Percentiles rank a stretch among this genome's conserved stretches.
Conservation (phyloP, 192 early-diverging fungal species). For the Coemansia sp. region DNA sequence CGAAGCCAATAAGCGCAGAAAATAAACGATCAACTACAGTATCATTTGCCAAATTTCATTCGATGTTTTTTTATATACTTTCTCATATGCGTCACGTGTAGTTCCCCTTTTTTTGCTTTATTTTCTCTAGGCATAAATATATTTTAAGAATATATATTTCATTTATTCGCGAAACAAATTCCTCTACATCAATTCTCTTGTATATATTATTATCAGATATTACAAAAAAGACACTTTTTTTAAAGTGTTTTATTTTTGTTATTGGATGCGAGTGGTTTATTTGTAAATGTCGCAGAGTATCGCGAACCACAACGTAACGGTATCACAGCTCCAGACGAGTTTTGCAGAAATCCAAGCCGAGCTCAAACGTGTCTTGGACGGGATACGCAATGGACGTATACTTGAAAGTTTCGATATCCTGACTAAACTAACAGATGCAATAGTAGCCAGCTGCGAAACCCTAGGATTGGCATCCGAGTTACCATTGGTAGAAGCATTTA, state of each 20-base stretch:
- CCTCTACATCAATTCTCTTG: no score
- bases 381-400: conserved; percentile 61
- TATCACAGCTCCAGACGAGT: conserved; percentile 45
- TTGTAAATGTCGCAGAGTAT: conserved; percentile 8
- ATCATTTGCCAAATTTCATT: background rate
- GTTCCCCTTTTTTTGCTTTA: no score
- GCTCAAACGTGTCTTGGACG: conserved; percentile 65
- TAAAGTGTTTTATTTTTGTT: background rate
- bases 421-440: conserved; percentile 62
- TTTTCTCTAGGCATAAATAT: no score
- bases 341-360: conserved; percentile 62
- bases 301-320: conserved; percentile 16
- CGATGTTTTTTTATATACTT: background rate
- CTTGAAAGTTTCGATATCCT: conserved; percentile 72
- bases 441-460: conserved; percentile 67
- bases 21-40: background rate
- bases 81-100: no score
- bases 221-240: no score
- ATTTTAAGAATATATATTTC: no score
- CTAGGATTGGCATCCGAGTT: conserved; percentile 65
- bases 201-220: no score
- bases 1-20: conserved; percentile 5
- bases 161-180: no score
- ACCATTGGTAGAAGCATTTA: conserved; percentile 59
- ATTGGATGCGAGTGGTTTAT: no score